Evolutionary conservation across 2,329 filamentous ascomycete species (phyloP).

Genomic region (Colletotrichum camelliae): DNA sequence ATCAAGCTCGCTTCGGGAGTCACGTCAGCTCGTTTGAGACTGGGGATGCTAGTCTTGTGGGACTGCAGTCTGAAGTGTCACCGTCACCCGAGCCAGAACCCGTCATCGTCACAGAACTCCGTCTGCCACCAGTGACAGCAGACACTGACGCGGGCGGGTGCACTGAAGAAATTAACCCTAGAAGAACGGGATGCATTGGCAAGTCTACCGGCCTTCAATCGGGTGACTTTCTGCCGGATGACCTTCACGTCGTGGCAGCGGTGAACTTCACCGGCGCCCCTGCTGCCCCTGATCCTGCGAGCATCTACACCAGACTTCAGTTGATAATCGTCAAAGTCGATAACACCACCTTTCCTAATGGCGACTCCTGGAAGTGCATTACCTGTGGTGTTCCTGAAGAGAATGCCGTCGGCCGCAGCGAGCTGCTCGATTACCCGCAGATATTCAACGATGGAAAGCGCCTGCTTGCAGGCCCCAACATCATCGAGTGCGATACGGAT

Average conservation of each 20-base stretch:
- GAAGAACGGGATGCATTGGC: slow-evolving; percentile 41
- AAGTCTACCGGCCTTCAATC: slow-evolving; percentile 1
- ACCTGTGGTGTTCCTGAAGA: slow-evolving; percentile 45
- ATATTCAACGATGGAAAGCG: slow-evolving; percentile 43
- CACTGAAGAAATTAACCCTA: slow-evolving; percentile 35
- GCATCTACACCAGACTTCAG: slow-evolving; percentile 46
- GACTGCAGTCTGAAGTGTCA: slow-evolving; percentile 9
- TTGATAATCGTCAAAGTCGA: slow-evolving; percentile 48
- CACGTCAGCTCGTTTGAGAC: not conserved
- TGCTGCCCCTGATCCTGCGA: slow-evolving; percentile 38
- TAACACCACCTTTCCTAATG: slow-evolving; percentile 43
- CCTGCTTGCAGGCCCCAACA: slow-evolving; percentile 35
- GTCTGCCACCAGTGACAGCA: slow-evolving; percentile 39
- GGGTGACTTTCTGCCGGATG: slow-evolving; percentile 44
- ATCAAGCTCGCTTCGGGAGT: not conserved
- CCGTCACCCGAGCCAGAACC: slow-evolving; percentile 35
- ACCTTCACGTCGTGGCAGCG: slow-evolving; percentile 44
- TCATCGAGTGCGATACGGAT: slow-evolving; percentile 41
- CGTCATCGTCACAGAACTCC: slow-evolving; percentile 38
- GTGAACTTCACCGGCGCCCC: slow-evolving; percentile 49
- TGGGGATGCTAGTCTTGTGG: no score
- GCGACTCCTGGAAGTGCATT: slow-evolving; percentile 52
- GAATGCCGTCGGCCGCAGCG: slow-evolving; percentile 30
- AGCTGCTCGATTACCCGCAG: slow-evolving; percentile 45
- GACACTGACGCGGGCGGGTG: slow-evolving; percentile 34